These are phyloP conservation scores for Schrenkiella parvula DNA, from an alignment of 345 rosid species.

Conservation along the genomic window DNA sequence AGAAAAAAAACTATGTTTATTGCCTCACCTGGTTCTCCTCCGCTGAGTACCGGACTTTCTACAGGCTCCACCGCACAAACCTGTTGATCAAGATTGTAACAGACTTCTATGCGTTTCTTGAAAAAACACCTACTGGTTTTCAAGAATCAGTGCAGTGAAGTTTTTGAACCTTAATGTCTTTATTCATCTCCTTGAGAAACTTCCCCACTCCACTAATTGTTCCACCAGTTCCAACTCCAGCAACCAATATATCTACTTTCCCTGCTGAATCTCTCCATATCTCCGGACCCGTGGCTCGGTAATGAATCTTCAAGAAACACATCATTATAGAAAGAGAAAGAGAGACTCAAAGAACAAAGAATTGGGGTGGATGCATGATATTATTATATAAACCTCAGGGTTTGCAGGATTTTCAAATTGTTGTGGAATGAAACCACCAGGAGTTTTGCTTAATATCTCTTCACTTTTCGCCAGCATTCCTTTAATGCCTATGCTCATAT, in stretches of 20 bases:
- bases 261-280: constrained; percentile 59
- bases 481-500: constrained; percentile 36
- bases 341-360: not conserved
- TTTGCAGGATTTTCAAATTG: constrained; percentile 48
- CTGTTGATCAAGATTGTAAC: constrained; percentile 13
- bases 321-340: not conserved
- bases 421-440: constrained; percentile 40
- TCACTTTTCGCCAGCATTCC: constrained; percentile 44
- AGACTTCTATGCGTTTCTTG: not conserved
- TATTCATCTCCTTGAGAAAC: constrained; percentile 61
- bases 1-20: no score
- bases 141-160: not conserved
- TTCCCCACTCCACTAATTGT: constrained; percentile 58
- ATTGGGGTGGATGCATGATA: not conserved
- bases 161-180: constrained; percentile 50
- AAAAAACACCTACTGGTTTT: not conserved
- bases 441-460: constrained; percentile 49
- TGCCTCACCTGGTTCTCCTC: constrained; percentile 30
- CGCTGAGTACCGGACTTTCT: constrained; percentile 35
- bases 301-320: constrained; percentile 53
- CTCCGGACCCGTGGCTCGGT: constrained; percentile 63
- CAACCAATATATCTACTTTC: constrained; percentile 45
- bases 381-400: constrained; percentile 44
- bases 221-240: constrained; percentile 72
- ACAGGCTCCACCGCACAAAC: constrained; percentile 29